Conservation (phyloP, 352 stramenopile genomes). For the Pilasporangium apinafurcum region DNA sequence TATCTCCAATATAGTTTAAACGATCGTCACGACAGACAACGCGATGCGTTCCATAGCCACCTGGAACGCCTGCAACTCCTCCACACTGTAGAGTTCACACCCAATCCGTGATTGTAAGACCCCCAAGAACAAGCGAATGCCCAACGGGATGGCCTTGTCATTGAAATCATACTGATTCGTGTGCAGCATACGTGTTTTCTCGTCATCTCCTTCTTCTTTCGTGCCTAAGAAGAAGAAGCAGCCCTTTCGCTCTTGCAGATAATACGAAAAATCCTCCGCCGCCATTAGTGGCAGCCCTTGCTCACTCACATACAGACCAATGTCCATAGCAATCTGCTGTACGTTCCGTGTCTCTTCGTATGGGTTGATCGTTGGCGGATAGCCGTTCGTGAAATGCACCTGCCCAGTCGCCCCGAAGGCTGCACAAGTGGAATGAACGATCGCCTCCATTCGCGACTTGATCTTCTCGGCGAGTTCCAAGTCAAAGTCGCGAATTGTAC, state of each 20-base stretch:
- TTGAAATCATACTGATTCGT: conserved; percentile 84
- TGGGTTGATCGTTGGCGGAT: conserved; percentile 73
- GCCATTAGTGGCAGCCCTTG: conserved; percentile 89
- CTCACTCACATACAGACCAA: conserved; percentile 70
- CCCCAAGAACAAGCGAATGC: conserved; percentile 74
- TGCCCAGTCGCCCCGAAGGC: conserved; percentile 67
- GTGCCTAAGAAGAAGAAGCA: conserved; percentile 85
- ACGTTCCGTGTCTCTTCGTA: conserved; percentile 75
- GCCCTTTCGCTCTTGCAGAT: conserved; percentile 70
- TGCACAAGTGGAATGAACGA: conserved; percentile 82
- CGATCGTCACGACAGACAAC: conserved; percentile 25
- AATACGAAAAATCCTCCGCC: conserved; percentile 94
- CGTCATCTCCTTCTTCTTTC: conserved; percentile 51
- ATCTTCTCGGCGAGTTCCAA: conserved; percentile 79
- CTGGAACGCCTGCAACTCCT: conserved; percentile 75
- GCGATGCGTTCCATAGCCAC: conserved; percentile 70
- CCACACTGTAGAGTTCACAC: conserved; percentile 53
- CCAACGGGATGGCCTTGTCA: conserved; percentile 75
- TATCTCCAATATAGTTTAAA: no score
- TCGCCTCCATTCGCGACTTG: conserved; percentile 73
- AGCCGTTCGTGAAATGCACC: conserved; percentile 65
- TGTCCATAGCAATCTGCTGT: conserved; percentile 67
- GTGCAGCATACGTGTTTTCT: conserved; percentile 59
- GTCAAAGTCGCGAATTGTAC: conserved; percentile 92
- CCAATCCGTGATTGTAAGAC: conserved; percentile 64